Conservation (phyloP, 164 flowering plant species). For the Sedum album region DNA sequence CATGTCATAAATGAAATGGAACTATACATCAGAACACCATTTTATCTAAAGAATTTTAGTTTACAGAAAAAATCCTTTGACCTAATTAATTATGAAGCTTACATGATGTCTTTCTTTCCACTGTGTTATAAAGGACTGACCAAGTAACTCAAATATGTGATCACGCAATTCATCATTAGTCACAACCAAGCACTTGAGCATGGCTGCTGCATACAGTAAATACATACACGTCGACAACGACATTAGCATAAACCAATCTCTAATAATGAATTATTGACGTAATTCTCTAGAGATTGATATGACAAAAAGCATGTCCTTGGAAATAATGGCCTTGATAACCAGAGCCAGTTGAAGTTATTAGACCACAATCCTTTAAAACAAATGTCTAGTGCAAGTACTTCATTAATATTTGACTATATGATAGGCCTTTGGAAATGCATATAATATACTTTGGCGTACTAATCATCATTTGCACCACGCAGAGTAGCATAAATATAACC, state of each 20-base stretch:
- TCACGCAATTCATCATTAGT: constrained; percentile 99
- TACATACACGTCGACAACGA: constrained; percentile 39
- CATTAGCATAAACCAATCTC: neutral
- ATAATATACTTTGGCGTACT: constrained; percentile 32
- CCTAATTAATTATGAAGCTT: constrained; percentile 10
- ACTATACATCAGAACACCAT: neutral
- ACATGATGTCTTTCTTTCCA: constrained; percentile 99
- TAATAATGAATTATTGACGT: neutral
- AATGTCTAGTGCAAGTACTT: neutral
- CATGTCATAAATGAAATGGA: no score
- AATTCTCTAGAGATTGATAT: no score
- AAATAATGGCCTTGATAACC: neutral
- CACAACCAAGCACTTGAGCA: constrained; percentile 71
- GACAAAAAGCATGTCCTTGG: neutral
- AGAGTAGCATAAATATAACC: constrained; percentile 67
- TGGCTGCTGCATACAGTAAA: constrained; percentile 95
- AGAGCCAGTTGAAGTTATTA: neutral
- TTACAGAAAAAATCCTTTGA: neutral
- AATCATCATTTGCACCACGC: constrained; percentile 91
- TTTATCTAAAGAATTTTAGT: neutral
- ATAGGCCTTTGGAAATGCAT: neutral
- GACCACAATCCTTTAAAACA: neutral
- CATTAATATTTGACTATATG: neutral
- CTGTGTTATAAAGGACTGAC: constrained; percentile 60
- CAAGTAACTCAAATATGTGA: constrained; percentile 85